phyloP scores from a whole-genome alignment of 2,329 filamentous ascomycete genomes.

The Aspergillus pseudotamarii region DNA sequence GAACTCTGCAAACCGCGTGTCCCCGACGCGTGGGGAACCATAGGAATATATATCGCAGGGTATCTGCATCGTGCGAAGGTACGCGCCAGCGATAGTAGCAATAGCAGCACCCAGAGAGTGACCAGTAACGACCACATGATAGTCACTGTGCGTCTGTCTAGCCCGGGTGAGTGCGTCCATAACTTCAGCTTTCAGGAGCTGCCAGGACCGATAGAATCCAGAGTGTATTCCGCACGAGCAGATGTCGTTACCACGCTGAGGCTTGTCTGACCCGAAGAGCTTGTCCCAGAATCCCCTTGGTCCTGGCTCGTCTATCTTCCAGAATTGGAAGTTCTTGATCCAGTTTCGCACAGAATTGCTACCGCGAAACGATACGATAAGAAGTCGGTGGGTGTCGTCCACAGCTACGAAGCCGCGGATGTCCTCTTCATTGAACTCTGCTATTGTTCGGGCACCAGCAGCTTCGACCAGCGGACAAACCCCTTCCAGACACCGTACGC shows the following conservation, averaged over 20 bases:
- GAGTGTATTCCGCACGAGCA: neutral
- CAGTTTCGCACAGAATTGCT: neutral
- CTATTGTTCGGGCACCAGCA: neutral
- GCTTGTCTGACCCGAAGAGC: neutral
- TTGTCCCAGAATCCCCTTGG: neutral
- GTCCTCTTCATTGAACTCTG: neutral
- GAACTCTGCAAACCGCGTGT: neutral
- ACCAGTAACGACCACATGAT: neutral
- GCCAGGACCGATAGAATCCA: neutral
- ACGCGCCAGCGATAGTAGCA: neutral
- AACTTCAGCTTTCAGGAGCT: neutral
- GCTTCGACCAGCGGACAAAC: neutral
- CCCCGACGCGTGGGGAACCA: neutral
- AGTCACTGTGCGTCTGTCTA: neutral
- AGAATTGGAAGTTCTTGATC: neutral
- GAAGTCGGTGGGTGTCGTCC: neutral
- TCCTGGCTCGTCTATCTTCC: neutral
- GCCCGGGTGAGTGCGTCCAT: neutral
- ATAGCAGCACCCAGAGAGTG: neutral
- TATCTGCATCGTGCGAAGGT: neutral
- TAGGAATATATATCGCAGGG: neutral
- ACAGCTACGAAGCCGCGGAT: neutral
- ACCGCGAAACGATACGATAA: neutral
- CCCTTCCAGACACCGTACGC: neutral
- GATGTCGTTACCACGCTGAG: neutral